A percentile compares a stretch with the other conserved stretches of the same genome.
Evolutionary conservation across 169 alveolate species (phyloP).

Genomic region (Plasmodium gaboni): DNA sequence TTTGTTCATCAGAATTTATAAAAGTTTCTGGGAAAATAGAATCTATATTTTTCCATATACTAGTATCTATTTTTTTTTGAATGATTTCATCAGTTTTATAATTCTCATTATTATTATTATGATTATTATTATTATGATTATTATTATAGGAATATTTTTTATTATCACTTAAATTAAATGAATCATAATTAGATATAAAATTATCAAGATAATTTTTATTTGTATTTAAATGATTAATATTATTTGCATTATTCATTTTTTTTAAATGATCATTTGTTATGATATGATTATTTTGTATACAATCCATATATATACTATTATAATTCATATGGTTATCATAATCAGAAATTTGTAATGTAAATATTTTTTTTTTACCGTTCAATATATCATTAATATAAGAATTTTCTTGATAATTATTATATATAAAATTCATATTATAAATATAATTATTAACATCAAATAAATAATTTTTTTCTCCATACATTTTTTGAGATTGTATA

Average conservation of each 20-base stretch:
- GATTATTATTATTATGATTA: background rate
- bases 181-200: no score
- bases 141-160: background rate
- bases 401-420: slow-evolving; percentile 10
- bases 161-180: no score
- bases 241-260: no score
- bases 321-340: background rate
- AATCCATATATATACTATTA: no score
- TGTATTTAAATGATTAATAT: no score
- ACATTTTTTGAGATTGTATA: slow-evolving; percentile 1
- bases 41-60: slow-evolving; percentile 15
- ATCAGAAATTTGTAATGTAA: background rate
- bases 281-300: no score
- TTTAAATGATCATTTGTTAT: no score
- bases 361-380: background rate
- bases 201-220: no score
- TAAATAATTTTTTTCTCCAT: slow-evolving; percentile 45
- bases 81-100: slow-evolving; percentile 6
- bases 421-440: slow-evolving; percentile 7
- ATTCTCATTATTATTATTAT: background rate
- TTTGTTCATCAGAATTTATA: no score
- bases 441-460: slow-evolving; percentile 56
- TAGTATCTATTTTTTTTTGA: slow-evolving; percentile 33
- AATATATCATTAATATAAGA: background rate
- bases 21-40: slow-evolving; percentile 11